Evolutionary conservation across 768 basidiomycete genomes (phyloP).

Genomic region (Podaxis sp.): DNA sequence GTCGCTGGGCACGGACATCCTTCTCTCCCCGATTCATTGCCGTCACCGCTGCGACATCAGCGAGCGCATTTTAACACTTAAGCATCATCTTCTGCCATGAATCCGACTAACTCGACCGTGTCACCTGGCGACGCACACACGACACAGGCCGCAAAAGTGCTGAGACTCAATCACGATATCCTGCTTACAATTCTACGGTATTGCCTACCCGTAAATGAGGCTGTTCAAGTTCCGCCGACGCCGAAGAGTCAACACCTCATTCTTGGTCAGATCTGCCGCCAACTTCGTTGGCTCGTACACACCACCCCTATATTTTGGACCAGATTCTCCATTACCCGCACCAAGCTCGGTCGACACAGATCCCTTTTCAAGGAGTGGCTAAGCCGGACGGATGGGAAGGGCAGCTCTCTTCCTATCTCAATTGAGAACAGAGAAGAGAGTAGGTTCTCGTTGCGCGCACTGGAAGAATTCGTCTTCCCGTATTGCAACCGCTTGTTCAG

Average conservation of each 20-base stretch:
- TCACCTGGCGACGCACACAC: not conserved
- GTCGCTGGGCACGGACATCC: not conserved
- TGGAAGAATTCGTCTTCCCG: slow-evolving; percentile 7
- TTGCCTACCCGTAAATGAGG: not conserved
- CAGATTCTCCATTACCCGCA: not conserved
- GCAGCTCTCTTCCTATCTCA: slow-evolving; percentile 1
- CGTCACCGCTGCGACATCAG: not conserved
- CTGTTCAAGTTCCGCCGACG: not conserved
- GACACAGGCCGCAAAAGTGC: not conserved
- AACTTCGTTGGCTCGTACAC: not conserved
- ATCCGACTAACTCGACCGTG: not conserved
- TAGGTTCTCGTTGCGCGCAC: not conserved
- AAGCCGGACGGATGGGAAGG: not conserved
- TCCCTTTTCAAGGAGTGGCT: slow-evolving; percentile 3
- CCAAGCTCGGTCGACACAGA: not conserved
- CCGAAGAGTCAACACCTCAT: not conserved
- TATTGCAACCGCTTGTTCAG: not conserved
- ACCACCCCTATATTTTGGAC: slow-evolving; percentile 1
- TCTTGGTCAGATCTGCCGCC: slow-evolving; percentile 3
- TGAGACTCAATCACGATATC: not conserved
- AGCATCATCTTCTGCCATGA: not conserved
- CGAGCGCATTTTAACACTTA: not conserved
- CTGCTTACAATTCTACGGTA: slow-evolving; percentile 1
- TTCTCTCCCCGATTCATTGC: not conserved
- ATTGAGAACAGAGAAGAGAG: slow-evolving; percentile 8